A percentile compares a stretch with the other conserved stretches of the same genome.
Conservation (phyloP, 1,284 basidiomycete species). For the Tylopilus sp. region DNA sequence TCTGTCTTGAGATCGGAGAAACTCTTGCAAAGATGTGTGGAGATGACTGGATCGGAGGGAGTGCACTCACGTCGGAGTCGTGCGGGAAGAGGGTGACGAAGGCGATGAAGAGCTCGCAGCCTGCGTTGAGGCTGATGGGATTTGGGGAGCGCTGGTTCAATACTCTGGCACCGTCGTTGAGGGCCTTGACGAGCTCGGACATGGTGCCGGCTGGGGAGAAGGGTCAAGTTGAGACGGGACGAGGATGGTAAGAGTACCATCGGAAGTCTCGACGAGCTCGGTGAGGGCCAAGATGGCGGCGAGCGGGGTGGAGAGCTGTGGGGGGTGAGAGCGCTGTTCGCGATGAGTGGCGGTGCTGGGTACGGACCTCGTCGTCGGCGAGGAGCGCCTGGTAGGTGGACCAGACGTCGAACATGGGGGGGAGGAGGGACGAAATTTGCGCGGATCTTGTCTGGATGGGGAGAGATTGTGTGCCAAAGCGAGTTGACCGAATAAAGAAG, state of each 20-base stretch:
- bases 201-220: conserved; percentile 69
- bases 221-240: conserved; percentile 12
- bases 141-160: conserved; percentile 68
- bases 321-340: background rate
- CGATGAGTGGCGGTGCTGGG: background rate
- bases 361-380: conserved; percentile 53
- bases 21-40: conserved; percentile 44
- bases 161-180: conserved; percentile 70
- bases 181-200: conserved; percentile 83
- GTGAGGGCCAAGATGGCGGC: conserved; percentile 83
- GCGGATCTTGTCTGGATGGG: conserved; percentile 17
- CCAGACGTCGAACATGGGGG: too few relatives aligned
- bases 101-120: conserved; percentile 85
- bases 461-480: conserved; percentile 15
- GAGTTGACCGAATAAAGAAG: conserved; percentile 15
- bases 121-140: conserved; percentile 84
- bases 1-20: conserved; percentile 81
- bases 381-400: conserved; percentile 54
- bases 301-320: conserved; percentile 77
- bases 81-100: conserved; percentile 86
- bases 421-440: too few relatives aligned
- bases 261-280: conserved; percentile 70
- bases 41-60: conserved; percentile 9
- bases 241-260: conserved; percentile 46
- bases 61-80: conserved; percentile 63